phyloP scores from a whole-genome alignment of 2,329 filamentous ascomycete genomes.

The Aspergillus brunneoviolaceus region DNA sequence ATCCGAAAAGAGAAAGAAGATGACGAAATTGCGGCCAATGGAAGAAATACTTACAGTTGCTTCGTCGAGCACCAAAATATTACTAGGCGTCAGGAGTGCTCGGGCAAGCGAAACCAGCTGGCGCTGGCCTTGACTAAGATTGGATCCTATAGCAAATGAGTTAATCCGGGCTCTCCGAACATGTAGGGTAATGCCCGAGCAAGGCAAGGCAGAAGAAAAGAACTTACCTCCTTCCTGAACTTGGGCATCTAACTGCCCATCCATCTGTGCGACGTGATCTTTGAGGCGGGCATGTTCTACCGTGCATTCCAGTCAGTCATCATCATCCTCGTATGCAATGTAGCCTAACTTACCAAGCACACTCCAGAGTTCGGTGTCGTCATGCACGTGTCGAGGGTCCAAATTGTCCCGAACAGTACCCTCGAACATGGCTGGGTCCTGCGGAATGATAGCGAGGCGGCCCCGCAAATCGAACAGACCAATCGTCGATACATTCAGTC shows the following conservation, averaged over 20 bases:
- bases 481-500: conserved; percentile 83
- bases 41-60: conserved; percentile 65
- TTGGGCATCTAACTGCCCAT: conserved; percentile 82
- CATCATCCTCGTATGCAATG: conserved; percentile 17
- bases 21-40: background rate
- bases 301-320: conserved; percentile 38
- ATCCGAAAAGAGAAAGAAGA: background rate
- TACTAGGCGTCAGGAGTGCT: conserved; percentile 89
- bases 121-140: conserved; percentile 90
- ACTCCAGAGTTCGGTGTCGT: conserved; percentile 96
- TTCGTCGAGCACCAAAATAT: conserved; percentile 95
- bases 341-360: conserved; percentile 69
- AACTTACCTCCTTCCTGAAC: conserved; percentile 88
- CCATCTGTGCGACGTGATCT: conserved; percentile 83
- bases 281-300: conserved; percentile 89
- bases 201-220: conserved; percentile 4
- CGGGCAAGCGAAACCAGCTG: conserved; percentile 92
- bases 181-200: background rate
- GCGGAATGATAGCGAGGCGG: conserved; percentile 92
- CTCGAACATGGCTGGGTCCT: conserved; percentile 94
- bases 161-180: conserved; percentile 10
- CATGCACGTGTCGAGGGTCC: conserved; percentile 89
- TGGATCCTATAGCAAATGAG: conserved; percentile 66
- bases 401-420: conserved; percentile 92
- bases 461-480: conserved; percentile 85